Evolutionary conservation across 257 asterid genomes (phyloP), one percentile per base, ranked within the genome.

Genomic region (Jaltomata sinuosa): DNA sequence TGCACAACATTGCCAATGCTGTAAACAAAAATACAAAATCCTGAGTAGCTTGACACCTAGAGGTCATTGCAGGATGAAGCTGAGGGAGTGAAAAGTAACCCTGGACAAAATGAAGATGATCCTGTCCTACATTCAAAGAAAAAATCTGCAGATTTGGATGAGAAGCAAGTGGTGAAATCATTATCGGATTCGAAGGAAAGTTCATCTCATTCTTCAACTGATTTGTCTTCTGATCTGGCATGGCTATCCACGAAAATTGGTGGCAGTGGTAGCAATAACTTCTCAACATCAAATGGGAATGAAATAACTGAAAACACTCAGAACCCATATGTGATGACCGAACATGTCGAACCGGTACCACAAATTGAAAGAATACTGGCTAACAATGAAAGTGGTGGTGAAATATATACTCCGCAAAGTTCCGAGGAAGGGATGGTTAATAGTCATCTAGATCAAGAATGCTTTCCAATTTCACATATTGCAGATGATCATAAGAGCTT

Each of bases 171-270:
- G 57, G 55, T 84, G 83, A 85, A 84, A 53, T 79, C 93, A 77
- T 81, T 82, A 71, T 87, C 61, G 29, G 88, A 87, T 80, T 83
- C 83, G 31, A 88, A 87, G 25, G 88, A 68, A 42, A 69, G 84
- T 82, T 88, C 89, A 47, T 87, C 93, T 81, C 82, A 59, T 79
- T 91, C 93, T 84, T 88, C 93, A 9, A 84, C 85, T 54, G 91
- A 91, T 87, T 83, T 90, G 80, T 88, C 93, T 83, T 89, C 94
- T 67, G 93, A 92, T 89, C 88, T 90, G 72, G 88, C 90, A 12
- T 90, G 94, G 92, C 88, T 92, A 83, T 85, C 94, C 11, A 88
- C 69, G 83, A 90, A 84, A 87, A 87, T 91, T 40, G 86, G 84
- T 71, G 85, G 88, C 55, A 88, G n/a, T 34, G 83, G 32, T 52